phyloP scores from a whole-genome alignment of 2,329 filamentous ascomycete species.

The Colletotrichum brevisporum region DNA sequence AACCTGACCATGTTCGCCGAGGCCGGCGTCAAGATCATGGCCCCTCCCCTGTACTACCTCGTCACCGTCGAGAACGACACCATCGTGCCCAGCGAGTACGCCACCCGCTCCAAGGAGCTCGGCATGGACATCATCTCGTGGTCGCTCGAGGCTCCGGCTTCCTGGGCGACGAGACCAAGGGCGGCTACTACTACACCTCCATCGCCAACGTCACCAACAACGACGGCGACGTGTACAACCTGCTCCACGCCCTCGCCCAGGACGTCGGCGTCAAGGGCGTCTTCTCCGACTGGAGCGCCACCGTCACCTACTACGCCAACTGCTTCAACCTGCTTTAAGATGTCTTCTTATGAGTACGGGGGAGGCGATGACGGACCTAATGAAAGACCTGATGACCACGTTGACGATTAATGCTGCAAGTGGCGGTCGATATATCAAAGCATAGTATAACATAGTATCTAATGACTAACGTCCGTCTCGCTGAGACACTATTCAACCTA shows the following conservation, averaged over 20 bases:
- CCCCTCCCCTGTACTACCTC: slow-evolving; percentile 75
- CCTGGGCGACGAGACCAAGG: slow-evolving; percentile 63
- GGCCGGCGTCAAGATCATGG: slow-evolving; percentile 73
- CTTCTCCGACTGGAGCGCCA: slow-evolving; percentile 79
- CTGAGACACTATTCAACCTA: background rate
- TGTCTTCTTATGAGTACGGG: background rate
- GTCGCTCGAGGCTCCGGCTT: slow-evolving; percentile 77
- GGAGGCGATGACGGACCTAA: background rate
- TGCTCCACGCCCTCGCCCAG: slow-evolving; percentile 75
- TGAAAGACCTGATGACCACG: slow-evolving; percentile 6
- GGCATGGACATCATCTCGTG: slow-evolving; percentile 77
- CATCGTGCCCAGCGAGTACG: slow-evolving; percentile 76
- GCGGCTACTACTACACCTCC: slow-evolving; percentile 70
- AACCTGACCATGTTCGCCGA: slow-evolving; percentile 69
- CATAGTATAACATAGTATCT: slow-evolving; percentile 17
- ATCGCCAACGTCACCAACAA: slow-evolving; percentile 68
- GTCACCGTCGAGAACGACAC: slow-evolving; percentile 65
- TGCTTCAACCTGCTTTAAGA: slow-evolving; percentile 65
- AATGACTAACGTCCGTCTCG: slow-evolving; percentile 3
- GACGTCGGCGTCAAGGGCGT: slow-evolving; percentile 73
- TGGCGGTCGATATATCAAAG: background rate
- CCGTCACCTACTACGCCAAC: slow-evolving; percentile 79
- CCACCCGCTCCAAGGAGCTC: slow-evolving; percentile 70
- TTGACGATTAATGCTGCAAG: background rate
- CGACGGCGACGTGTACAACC: slow-evolving; percentile 76